Evolutionary conservation across 192 early-diverging fungal genomes (phyloP), one percentile per base, ranked within the genome.

Genomic region (Backusella parvicylindrica): DNA sequence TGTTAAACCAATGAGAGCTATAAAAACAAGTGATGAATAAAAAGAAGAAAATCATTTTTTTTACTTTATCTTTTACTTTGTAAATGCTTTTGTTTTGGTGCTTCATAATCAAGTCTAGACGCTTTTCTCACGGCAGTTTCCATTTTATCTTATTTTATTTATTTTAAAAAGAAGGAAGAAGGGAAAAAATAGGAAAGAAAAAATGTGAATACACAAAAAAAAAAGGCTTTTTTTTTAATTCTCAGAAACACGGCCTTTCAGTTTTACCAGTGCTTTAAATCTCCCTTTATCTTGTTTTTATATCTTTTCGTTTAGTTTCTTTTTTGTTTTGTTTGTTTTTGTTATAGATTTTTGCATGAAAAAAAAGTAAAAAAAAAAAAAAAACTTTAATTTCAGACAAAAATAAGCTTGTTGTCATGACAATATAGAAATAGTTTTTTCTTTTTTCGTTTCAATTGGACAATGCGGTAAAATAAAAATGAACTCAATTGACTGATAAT

Each of bases 41-140:
- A 13, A 28, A 30, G 50, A 31, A 15, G 35, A 69, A 15, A 6
- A 15, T 15, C 15, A 7, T 18, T 21, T 33, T 35, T 35, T 8
- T 6, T 23, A n/a, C 13, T 31, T 68, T n/a, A 23, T 2, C 12
- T 75, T 77, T 77, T 84, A 90, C 89, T 82, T 76, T 85, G 83
- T 30, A 97, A 92, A 84, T 99, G 98, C 87, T 98, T 99, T 83
- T 97, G 94, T 83, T 99, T 99, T 71, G 97, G 96, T 9, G 96
- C 91, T 13, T 90, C 90, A 75, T 98, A 95, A 32, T 97, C 96
- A 23, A 87, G 73, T 33, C 90, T 88, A 16, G 94, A 91, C 9
- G 96, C 97, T 86, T 99, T 99, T 41, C 84, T 41, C 53, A 89
- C 82, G 8, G 88, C 85, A 68, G 82, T 89, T 49, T 89, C 83